A percentile compares a stretch with the other conserved stretches of the same genome.
Evolutionary conservation across 176 grass and related monocot genomes (phyloP).

Genomic region (sorghum (Sorghum bicolor)): DNA sequence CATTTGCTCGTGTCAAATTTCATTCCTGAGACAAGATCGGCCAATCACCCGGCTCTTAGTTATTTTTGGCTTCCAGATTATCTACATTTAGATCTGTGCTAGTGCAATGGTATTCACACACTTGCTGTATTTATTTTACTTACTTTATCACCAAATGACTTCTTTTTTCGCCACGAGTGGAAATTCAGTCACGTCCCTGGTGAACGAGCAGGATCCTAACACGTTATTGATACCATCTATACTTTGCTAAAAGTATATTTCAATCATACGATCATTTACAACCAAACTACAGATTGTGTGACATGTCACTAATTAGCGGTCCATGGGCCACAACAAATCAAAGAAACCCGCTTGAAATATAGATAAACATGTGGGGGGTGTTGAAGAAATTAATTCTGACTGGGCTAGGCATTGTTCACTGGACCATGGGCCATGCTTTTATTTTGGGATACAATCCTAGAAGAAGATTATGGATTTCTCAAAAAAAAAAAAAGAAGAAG

Average conservation of each 20-base stretch:
- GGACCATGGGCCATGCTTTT: not conserved
- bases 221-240: not conserved
- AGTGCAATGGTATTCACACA: not conserved
- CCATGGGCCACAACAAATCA: not conserved
- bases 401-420: not conserved
- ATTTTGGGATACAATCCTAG: not conserved
- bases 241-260: not conserved
- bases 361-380: not conserved
- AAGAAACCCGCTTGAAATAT: not conserved
- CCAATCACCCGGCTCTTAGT: not conserved
- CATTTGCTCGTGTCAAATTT: not conserved
- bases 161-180: not conserved
- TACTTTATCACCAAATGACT: not conserved
- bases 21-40: not conserved
- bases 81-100: not conserved
- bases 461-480: not conserved
- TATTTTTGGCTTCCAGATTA: not conserved
- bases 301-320: not conserved
- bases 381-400: not conserved
- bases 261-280: not conserved
- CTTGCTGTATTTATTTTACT: not conserved
- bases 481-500: not conserved
- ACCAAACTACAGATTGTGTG: not conserved
- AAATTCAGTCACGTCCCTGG: not conserved
- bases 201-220: not conserved